Conservation (phyloP, 2,329 filamentous ascomycete genomes). For the Pseudophaeomoniella oleicola region DNA sequence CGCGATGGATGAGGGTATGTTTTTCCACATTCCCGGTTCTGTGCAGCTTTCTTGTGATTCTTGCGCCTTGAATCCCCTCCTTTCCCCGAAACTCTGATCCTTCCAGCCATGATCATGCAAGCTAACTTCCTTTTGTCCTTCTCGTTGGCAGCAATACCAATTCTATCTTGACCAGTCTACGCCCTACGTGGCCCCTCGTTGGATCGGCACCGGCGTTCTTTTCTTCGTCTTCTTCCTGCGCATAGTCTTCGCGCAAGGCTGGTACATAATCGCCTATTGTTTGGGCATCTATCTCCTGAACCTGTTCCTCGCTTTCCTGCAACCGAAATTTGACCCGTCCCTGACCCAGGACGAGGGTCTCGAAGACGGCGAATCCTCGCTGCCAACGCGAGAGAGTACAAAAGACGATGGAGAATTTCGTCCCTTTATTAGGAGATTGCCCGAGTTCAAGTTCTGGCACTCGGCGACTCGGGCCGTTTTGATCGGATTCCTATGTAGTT, state of each 20-base stretch:
- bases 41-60: not conserved
- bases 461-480: slow-evolving; percentile 74
- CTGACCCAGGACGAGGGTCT: slow-evolving; percentile 91
- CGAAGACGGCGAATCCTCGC: slow-evolving; percentile 68
- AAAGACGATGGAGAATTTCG: slow-evolving; percentile 97
- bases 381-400: slow-evolving; percentile 49
- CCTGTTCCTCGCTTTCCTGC: slow-evolving; percentile 95
- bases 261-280: slow-evolving; percentile 98
- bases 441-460: slow-evolving; percentile 99
- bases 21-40: too few relatives aligned
- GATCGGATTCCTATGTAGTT: slow-evolving; percentile 76
- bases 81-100: not conserved
- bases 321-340: slow-evolving; percentile 96
- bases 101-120: too few relatives aligned
- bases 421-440: slow-evolving; percentile 87
- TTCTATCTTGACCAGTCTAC: slow-evolving; percentile 85
- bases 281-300: slow-evolving; percentile 98
- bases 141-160: slow-evolving; percentile 69
- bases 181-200: slow-evolving; percentile 78
- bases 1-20: slow-evolving; percentile 27
- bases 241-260: slow-evolving; percentile 85
- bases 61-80: not conserved
- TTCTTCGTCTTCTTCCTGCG: slow-evolving; percentile 74
- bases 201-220: slow-evolving; percentile 64
- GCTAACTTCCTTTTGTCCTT: not conserved